Evolutionary conservation across 805 yeast species (phyloP).

Genomic region (Wickerhamomyces pijperi): DNA sequence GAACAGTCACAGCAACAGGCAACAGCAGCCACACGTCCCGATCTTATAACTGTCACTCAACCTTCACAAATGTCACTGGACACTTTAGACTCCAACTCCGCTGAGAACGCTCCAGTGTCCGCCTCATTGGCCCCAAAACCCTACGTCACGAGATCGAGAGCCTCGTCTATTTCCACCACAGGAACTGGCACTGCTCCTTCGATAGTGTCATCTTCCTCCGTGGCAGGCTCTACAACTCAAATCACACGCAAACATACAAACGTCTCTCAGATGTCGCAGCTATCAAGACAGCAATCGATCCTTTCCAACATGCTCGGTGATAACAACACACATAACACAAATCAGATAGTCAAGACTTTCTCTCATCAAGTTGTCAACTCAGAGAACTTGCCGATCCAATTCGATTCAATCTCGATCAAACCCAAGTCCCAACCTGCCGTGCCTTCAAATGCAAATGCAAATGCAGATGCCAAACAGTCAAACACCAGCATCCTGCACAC

Average conservation of each 20-base stretch:
- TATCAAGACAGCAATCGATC: background rate
- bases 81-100: no score
- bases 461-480: no score
- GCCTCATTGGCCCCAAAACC: no score
- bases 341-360: background rate
- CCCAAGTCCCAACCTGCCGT: background rate
- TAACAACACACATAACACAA: background rate
- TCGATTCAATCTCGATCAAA: background rate
- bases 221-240: background rate
- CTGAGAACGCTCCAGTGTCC: no score
- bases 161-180: no score
- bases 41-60: conserved; percentile 2
- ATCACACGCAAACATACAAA: background rate
- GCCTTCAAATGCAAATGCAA: conserved; percentile 7
- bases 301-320: background rate
- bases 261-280: background rate
- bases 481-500: background rate
- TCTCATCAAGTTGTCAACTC: background rate
- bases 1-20: conserved; percentile 3
- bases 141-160: no score
- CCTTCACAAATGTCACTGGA: no score
- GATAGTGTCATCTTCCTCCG: no score
- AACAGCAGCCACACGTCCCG: no score
- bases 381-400: background rate
- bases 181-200: no score